These are phyloP conservation scores for Malus fusca DNA, from an alignment of 306 rosid species.

Conservation along the genomic window DNA sequence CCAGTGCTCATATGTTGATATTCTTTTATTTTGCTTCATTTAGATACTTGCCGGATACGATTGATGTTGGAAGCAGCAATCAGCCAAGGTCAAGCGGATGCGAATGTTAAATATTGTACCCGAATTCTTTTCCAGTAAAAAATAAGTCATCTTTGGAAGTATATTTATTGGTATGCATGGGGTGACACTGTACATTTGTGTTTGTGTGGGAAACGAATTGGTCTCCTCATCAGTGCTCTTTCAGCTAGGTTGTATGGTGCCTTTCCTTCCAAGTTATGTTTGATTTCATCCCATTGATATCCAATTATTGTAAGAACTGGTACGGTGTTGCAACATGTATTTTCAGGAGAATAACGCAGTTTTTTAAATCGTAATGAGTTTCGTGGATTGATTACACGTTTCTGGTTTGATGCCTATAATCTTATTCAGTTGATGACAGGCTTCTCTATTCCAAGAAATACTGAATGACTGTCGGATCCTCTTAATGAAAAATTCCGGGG, in stretches of 20 bases:
- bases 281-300: background rate
- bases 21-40: constrained; percentile 11
- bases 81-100: constrained; percentile 86
- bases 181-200: constrained; percentile 46
- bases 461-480: background rate
- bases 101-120: constrained; percentile 58
- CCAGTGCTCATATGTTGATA: background rate
- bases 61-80: constrained; percentile 77
- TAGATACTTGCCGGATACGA: constrained; percentile 96
- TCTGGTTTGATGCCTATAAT: background rate
- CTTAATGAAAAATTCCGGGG: background rate
- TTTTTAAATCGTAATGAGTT: background rate
- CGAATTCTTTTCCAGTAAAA: constrained; percentile 32
- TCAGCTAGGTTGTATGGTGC: constrained; percentile 35
- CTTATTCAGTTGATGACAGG: background rate
- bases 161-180: constrained; percentile 23
- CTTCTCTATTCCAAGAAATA: background rate
- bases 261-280: constrained; percentile 20
- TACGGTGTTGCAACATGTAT: background rate
- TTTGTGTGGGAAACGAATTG: constrained; percentile 40
- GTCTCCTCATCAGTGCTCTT: constrained; percentile 32
- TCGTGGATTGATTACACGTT: background rate
- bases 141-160: constrained; percentile 32
- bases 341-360: background rate
- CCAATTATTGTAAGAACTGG: background rate